phyloP scores from a whole-genome alignment of 768 basidiomycete genomes.

The Tricholoma matsutake region DNA sequence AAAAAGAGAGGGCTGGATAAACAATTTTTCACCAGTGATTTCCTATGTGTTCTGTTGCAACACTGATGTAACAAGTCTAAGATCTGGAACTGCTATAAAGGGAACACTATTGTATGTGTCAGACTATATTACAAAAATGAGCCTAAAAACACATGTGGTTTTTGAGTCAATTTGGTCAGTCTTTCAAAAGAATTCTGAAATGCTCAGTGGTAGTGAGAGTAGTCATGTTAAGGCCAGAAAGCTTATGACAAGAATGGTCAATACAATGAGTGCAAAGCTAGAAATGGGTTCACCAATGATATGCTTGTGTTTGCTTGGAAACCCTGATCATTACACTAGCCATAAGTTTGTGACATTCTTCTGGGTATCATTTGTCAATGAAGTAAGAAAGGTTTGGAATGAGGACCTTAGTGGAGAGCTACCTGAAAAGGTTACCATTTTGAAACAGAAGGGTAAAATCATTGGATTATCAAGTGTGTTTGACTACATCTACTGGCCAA shows the following conservation, averaged over 20 bases:
- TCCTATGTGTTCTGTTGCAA: constrained; percentile 36
- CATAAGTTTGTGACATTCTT: constrained; percentile 30
- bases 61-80: constrained; percentile 34
- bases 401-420: no score
- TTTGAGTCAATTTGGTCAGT: constrained; percentile 29
- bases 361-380: constrained; percentile 30
- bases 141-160: constrained; percentile 35
- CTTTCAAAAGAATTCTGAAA: constrained; percentile 21
- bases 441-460: constrained; percentile 13
- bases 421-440: constrained; percentile 17
- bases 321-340: constrained; percentile 39
- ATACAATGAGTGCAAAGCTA: constrained; percentile 22
- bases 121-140: constrained; percentile 41
- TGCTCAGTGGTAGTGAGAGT: constrained; percentile 9
- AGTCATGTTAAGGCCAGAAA: constrained; percentile 16
- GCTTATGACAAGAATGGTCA: constrained; percentile 28
- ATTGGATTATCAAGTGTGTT: constrained; percentile 23
- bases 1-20: constrained; percentile 33
- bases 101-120: constrained; percentile 36
- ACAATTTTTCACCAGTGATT: constrained; percentile 26
- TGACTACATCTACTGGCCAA: constrained; percentile 31
- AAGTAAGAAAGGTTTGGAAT: constrained; percentile 17
- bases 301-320: constrained; percentile 24
- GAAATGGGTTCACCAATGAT: constrained; percentile 34
- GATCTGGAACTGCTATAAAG: constrained; percentile 39